phyloP scores from a whole-genome alignment of 805 yeast species.

The Isabelozyma rhagii region DNA sequence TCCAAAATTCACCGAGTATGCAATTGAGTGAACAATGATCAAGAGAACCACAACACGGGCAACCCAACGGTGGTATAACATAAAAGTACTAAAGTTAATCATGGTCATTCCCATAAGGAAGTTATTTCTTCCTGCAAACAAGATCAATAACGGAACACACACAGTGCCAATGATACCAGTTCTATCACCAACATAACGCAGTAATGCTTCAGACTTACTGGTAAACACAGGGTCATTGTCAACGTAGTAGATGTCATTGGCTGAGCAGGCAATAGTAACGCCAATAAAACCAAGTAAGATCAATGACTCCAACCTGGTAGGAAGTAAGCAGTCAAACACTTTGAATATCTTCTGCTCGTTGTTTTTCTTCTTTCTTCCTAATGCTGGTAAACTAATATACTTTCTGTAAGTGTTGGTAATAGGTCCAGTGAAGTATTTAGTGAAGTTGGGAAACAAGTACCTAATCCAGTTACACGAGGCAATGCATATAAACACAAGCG shows the following conservation, averaged over 20 bases:
- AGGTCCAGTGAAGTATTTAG: constrained; percentile 6
- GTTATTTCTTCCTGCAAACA: constrained; percentile 65
- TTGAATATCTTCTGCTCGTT: constrained; percentile 13
- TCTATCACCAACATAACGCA: constrained; percentile 45
- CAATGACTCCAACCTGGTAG: constrained; percentile 34
- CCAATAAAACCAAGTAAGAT: constrained; percentile 19
- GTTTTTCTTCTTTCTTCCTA: constrained; percentile 15
- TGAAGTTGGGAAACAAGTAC: constrained; percentile 9
- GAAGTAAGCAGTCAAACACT: constrained; percentile 25
- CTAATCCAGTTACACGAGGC: constrained; percentile 8
- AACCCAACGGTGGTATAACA: constrained; percentile 44
- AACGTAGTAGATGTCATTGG: constrained; percentile 14
- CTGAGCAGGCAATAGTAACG: constrained; percentile 12
- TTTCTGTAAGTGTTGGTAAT: constrained; percentile 9
- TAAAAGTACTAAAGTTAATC: constrained; percentile 46
- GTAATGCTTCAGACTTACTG: constrained; percentile 13
- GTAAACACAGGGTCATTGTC: constrained; percentile 25
- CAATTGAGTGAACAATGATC: constrained; percentile 27
- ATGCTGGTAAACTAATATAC: constrained; percentile 18
- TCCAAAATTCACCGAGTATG: constrained; percentile 18
- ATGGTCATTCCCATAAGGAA: constrained; percentile 57
- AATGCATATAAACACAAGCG: constrained; percentile 6
- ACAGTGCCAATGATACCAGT: constrained; percentile 47
- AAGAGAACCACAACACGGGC: constrained; percentile 31
- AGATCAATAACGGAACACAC: constrained; percentile 49